phyloP scores from a whole-genome alignment of 2,329 filamentous ascomycete genomes.

The Fusarium mundagurra region DNA sequence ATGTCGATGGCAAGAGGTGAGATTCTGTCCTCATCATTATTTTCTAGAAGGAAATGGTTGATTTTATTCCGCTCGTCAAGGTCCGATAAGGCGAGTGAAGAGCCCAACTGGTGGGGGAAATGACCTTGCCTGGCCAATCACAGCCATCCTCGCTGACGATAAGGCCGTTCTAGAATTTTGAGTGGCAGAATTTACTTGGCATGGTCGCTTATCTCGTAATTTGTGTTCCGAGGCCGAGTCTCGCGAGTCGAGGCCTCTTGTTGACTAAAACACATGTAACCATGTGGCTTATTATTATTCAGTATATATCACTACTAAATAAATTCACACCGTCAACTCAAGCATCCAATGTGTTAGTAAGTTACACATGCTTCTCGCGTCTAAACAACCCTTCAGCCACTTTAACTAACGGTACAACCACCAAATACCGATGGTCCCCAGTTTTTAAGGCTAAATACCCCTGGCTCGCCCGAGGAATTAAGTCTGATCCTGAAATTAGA shows the following conservation, averaged over 20 bases:
- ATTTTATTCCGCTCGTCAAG: slow-evolving; percentile 22
- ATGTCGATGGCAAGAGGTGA: slow-evolving; percentile 16
- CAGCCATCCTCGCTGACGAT: background rate
- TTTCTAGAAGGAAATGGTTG: slow-evolving; percentile 8
- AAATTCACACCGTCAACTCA: background rate
- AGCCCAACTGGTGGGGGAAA: slow-evolving; percentile 15
- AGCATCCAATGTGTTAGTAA: background rate
- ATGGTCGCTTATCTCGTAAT: slow-evolving; percentile 16
- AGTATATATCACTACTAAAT: background rate
- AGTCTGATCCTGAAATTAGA: slow-evolving; percentile 23
- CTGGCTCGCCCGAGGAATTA: slow-evolving; percentile 2
- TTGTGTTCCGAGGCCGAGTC: background rate
- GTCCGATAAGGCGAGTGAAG: slow-evolving; percentile 25
- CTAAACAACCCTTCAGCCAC: background rate
- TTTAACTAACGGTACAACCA: background rate
- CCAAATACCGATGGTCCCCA: slow-evolving; percentile 8
- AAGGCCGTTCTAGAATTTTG: slow-evolving; percentile 30
- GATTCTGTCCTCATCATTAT: slow-evolving; percentile 7
- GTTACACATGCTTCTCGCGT: background rate
- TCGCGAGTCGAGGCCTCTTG: slow-evolving; percentile 1
- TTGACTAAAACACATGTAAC: background rate
- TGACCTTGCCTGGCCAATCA: slow-evolving; percentile 7
- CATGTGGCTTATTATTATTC: background rate
- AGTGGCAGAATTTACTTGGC: background rate
- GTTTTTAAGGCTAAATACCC: slow-evolving; percentile 24